Conservation (phyloP, 1,284 basidiomycete species). For the Ustilago loliicola region DNA sequence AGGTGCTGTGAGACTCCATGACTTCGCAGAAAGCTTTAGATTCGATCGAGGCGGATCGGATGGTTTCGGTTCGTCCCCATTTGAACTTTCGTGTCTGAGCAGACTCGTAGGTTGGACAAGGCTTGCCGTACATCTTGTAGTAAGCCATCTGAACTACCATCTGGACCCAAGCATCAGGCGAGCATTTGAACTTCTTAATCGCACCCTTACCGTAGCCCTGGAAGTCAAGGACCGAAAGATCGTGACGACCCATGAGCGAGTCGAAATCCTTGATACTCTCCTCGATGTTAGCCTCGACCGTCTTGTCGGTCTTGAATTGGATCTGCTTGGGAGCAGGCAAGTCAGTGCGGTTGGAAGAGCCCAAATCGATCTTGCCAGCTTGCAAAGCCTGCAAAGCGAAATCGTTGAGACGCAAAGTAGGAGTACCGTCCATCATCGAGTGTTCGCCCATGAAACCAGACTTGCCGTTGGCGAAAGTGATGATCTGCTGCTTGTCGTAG, state of each 20-base stretch:
- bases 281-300: slow-evolving; percentile 74
- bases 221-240: slow-evolving; percentile 86
- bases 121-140: slow-evolving; percentile 82
- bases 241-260: slow-evolving; percentile 82
- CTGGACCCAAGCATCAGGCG: slow-evolving; percentile 94
- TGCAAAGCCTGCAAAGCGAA: slow-evolving; percentile 86
- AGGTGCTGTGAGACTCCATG: slow-evolving; percentile 78
- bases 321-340: slow-evolving; percentile 80
- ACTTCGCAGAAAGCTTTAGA: slow-evolving; percentile 87
- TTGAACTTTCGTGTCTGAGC: slow-evolving; percentile 94
- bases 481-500: slow-evolving; percentile 95
- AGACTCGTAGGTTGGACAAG: slow-evolving; percentile 90
- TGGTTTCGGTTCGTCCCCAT: slow-evolving; percentile 92
- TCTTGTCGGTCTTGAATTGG: slow-evolving; percentile 79
- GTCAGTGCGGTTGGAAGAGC: slow-evolving; percentile 72
- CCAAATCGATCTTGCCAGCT: slow-evolving; percentile 80
- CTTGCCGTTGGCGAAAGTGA: slow-evolving; percentile 81
- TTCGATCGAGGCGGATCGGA: slow-evolving; percentile 86
- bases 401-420: slow-evolving; percentile 94
- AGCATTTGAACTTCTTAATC: slow-evolving; percentile 89
- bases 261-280: slow-evolving; percentile 80
- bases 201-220: slow-evolving; percentile 89
- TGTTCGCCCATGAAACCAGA: slow-evolving; percentile 96
- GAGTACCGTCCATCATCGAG: slow-evolving; percentile 95
- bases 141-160: slow-evolving; percentile 95